Evolutionary conservation across 176 grass and related monocot species (phyloP), one percentile per base, ranked within the genome.

Genomic region (Aegilops speltoides): DNA sequence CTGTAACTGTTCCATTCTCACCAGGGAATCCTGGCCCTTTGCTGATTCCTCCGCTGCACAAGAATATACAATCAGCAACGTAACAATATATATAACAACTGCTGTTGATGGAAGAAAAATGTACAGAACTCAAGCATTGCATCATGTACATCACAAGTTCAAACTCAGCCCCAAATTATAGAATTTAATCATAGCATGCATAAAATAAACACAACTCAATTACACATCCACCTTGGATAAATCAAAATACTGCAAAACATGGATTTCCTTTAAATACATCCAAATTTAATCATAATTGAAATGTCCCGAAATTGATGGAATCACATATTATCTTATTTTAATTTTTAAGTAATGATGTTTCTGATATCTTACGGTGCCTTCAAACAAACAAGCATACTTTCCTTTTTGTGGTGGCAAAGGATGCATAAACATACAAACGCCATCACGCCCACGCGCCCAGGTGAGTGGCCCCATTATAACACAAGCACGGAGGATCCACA

Each of bases 1-100:
- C 97, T 6, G 97, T 94, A 67, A 99, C 68, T 20, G 97, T 99
- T 87, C 97, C 97, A 88, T 99, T 99, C 69, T 89, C 89, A 48
- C 97, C 97, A 68, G 92, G 64, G 84, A 86, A 95, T n/a, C 97
- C 97, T 73, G 56, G 41, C 23, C 87, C 92, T 82, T 89, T 87
- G 76, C 92, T 93, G 31, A 81, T 83, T 82, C 97, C 97, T 89
- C 97, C 97, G 65, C 97, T 99, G 89, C 62, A 72, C 61, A 85
- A 64, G 60, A 67, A 86, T 64, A 81, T 28, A 68, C 12, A 38
- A 3, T 88, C 72, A 91, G 72, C 22, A 31, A 38, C 40, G 17
- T 8, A 80, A 66, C 8, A 64, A 13, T 67, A 66, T 45, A 46
- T 19, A 86, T 36, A 77, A 71, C 28, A 81, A 78, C 46, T 8